Conservation (phyloP, 306 rosid genomes). For the Quercus ilex region DNA sequence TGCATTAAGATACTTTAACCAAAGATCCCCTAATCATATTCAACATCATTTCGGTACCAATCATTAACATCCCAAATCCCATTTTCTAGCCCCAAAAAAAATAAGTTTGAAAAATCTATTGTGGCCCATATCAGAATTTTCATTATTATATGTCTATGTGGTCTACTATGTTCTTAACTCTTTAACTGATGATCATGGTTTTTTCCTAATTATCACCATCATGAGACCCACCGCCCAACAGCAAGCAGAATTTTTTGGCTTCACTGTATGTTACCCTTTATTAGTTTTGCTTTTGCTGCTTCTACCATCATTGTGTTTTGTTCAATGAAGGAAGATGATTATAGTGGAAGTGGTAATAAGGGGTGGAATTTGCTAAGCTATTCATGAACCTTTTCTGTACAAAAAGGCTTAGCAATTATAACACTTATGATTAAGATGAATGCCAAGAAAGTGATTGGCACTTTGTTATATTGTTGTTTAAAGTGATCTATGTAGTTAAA, state of each 20-base stretch:
- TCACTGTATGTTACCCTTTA: not conserved
- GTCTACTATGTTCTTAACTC: conserved; percentile 16
- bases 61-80: conserved; percentile 41
- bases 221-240: conserved; percentile 31
- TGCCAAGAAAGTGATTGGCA: conserved; percentile 47
- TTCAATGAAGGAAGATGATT: conserved; percentile 26
- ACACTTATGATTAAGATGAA: conserved; percentile 73
- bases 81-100: conserved; percentile 18
- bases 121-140: conserved; percentile 25
- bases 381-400: conserved; percentile 22
- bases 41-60: conserved; percentile 37
- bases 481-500: conserved; percentile 23
- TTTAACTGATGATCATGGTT: not conserved
- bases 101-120: not conserved
- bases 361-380: conserved; percentile 12
- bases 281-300: not conserved
- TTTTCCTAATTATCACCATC: conserved; percentile 14
- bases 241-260: conserved; percentile 4
- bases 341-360: conserved; percentile 18
- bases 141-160: conserved; percentile 23
- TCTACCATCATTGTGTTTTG: conserved; percentile 14
- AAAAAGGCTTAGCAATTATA: conserved; percentile 58
- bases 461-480: conserved; percentile 34
- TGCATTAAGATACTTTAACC: not conserved
- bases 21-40: conserved; percentile 20